Percentiles rank a stretch among this genome's conserved stretches.
phyloP scores from a whole-genome alignment of 305 asterid species.

The Striga hermonthica region DNA sequence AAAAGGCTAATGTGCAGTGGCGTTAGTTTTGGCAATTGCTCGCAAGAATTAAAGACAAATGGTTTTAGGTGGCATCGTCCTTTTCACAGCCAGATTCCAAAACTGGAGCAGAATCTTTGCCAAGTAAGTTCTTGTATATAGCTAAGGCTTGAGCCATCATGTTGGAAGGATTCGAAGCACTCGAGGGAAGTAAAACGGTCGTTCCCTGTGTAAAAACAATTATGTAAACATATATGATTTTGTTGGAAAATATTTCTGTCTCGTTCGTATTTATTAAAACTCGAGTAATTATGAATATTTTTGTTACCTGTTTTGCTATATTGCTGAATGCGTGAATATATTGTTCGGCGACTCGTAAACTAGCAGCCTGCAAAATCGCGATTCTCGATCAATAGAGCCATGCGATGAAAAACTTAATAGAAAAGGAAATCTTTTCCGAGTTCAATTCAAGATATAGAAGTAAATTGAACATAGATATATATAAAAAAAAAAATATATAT shows the following conservation, averaged over 20 bases:
- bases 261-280: neutral
- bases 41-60: no score
- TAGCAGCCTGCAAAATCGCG: constrained; percentile 49
- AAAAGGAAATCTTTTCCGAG: no score
- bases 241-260: neutral
- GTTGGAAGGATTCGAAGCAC: constrained; percentile 38
- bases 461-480: no score
- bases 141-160: constrained; percentile 42
- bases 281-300: neutral
- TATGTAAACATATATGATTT: neutral
- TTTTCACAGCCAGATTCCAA: neutral
- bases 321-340: constrained; percentile 56
- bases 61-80: no score
- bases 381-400: no score
- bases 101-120: constrained; percentile 29
- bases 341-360: constrained; percentile 66
- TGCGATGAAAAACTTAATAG: no score
- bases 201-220: constrained; percentile 44
- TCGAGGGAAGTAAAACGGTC: constrained; percentile 51
- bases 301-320: constrained; percentile 68
- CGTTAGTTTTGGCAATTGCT: no score
- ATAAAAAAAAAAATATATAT: neutral
- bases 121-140: constrained; percentile 39
- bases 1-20: no score
- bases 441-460: no score